A percentile compares a stretch with the other conserved stretches of the same genome.
Conservation (phyloP, 139 green algal genomes). For the Coccomyxa sp. region DNA sequence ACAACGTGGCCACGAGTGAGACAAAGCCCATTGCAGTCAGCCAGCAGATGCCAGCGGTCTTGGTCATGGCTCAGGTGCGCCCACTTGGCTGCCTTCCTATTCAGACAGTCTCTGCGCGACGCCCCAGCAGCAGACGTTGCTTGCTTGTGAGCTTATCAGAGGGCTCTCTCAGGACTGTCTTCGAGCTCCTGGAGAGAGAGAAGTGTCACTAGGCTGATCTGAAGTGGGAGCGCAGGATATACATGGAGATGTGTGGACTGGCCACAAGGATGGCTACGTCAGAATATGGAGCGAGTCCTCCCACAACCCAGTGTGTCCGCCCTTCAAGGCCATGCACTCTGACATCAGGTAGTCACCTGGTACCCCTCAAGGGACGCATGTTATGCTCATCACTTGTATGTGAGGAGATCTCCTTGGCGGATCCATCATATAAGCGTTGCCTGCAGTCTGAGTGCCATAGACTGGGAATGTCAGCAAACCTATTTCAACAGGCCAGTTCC, state of each 20-base stretch:
- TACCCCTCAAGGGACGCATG: too few relatives aligned
- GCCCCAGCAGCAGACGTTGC: not conserved
- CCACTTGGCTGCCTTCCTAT: not conserved
- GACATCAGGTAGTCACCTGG: slow-evolving; percentile 12
- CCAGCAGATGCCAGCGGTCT: not conserved
- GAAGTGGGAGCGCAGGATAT: not conserved
- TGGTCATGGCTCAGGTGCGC: not conserved
- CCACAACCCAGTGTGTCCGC: not conserved
- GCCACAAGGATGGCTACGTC: slow-evolving; percentile 27
- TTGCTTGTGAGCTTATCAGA: not conserved
- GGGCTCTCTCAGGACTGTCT: not conserved
- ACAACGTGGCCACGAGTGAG: slow-evolving; percentile 1
- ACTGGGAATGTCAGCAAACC: too few relatives aligned
- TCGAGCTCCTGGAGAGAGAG: not conserved
- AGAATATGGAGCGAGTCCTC: slow-evolving; percentile 25
- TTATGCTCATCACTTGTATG: too few relatives aligned
- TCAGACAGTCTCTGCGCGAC: not conserved
- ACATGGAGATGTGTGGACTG: slow-evolving; percentile 35
- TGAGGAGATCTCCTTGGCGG: too few relatives aligned
- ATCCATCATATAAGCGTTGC: too few relatives aligned
- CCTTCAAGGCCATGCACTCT: slow-evolving; percentile 12
- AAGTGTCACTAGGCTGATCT: not conserved
- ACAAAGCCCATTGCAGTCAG: not conserved
- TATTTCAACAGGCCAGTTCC: too few relatives aligned
- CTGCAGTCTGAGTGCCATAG: too few relatives aligned